Conservation (phyloP, 176 grass and related monocot genomes). For the Triticum timopheevii region DNA sequence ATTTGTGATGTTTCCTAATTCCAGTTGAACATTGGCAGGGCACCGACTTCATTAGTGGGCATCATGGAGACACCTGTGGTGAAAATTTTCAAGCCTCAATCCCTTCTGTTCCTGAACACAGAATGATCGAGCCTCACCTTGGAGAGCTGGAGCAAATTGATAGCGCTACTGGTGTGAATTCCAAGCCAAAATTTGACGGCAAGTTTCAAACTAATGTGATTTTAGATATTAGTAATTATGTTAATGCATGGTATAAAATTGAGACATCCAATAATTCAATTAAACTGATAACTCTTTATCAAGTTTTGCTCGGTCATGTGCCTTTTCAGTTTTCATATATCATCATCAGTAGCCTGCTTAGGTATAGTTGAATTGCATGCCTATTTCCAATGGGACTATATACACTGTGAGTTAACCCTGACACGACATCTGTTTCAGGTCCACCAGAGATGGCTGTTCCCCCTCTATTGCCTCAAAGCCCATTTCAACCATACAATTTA, state of each 20-base stretch:
- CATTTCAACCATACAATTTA: too few relatives aligned
- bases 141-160: not conserved
- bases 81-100: not conserved
- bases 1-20: not conserved
- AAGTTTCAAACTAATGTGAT: not conserved
- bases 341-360: not conserved
- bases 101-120: not conserved
- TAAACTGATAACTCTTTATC: not conserved
- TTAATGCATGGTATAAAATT: not conserved
- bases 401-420: too few relatives aligned
- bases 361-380: not conserved
- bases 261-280: not conserved
- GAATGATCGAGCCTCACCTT: not conserved
- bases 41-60: not conserved
- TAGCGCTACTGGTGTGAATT: not conserved
- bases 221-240: not conserved
- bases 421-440: too few relatives aligned
- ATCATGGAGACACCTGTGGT: not conserved
- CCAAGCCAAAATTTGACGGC: not conserved
- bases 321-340: not conserved
- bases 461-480: too few relatives aligned
- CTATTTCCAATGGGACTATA: too few relatives aligned
- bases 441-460: too few relatives aligned
- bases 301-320: not conserved
- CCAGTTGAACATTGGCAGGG: not conserved